Conservation (phyloP, 371 early-diverging fungal genomes). For the Funneliformis caledonium region DNA sequence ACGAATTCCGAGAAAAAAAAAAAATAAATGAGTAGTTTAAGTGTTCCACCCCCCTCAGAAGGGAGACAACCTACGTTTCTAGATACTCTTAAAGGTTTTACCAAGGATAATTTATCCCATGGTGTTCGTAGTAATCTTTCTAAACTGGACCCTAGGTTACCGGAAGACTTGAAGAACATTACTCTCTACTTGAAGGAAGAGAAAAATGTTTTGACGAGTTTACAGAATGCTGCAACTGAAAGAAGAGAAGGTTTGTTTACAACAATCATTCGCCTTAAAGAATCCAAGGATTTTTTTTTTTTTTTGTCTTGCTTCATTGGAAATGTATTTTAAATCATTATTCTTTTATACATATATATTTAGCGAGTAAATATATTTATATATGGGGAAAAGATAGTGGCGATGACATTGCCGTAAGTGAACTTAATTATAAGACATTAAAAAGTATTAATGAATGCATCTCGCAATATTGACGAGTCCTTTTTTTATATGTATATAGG, state of each 20-base stretch:
- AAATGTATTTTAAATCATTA: not conserved
- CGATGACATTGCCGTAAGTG: conserved; percentile 34
- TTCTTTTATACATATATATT: not conserved
- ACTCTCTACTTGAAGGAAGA: conserved; percentile 28
- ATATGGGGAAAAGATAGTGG: conserved; percentile 28
- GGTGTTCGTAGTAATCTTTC: conserved; percentile 33
- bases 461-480: not conserved
- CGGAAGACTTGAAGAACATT: conserved; percentile 35
- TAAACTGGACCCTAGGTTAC: conserved; percentile 30
- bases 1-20: not conserved
- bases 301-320: not conserved
- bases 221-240: conserved; percentile 35
- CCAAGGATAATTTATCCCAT: conserved; percentile 26
- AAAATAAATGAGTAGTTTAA: conserved; percentile 16
- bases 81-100: not conserved
- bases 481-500: conserved; percentile 12
- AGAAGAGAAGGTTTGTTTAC: conserved; percentile 28
- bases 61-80: not conserved
- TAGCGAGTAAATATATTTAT: conserved; percentile 29
- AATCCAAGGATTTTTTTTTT: not conserved
- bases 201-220: conserved; percentile 33
- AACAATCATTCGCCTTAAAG: not conserved
- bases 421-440: too few relatives aligned
- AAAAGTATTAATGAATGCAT: not conserved
- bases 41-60: not conserved